Conservation (phyloP, 495 filamentous ascomycete species). For the Delitschia confertaspora region DNA sequence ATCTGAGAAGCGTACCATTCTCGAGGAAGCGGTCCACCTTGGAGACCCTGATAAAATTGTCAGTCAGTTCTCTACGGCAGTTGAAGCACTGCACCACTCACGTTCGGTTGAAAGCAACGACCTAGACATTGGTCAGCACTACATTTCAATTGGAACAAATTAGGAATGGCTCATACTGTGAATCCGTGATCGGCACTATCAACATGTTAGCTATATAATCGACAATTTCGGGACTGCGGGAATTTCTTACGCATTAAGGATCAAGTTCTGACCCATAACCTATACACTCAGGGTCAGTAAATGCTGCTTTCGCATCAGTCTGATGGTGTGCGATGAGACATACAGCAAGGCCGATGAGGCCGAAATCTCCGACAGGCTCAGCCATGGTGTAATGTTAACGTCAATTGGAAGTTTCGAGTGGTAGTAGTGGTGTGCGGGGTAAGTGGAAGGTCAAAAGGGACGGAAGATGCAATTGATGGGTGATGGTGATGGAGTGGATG, state of each 20-base stretch:
- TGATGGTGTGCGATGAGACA: conserved; percentile 1
- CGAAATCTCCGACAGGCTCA: conserved; percentile 66
- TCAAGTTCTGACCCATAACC: conserved; percentile 97
- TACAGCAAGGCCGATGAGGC: conserved; percentile 91
- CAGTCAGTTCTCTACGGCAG: conserved; percentile 1
- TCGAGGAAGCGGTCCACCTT: conserved; percentile 95
- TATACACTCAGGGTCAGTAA: conserved; percentile 9
- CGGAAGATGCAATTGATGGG: conserved; percentile 10
- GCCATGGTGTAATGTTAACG: too few species aligned
- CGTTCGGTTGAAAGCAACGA: conserved; percentile 96
- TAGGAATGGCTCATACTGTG: conserved; percentile 42
- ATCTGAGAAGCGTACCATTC: conserved; percentile 54
- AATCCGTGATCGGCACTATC: conserved; percentile 45
- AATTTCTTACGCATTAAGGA: conserved; percentile 70
- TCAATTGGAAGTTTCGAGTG: conserved; percentile 4
- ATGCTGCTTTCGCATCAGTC: not conserved
- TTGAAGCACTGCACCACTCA: not conserved
- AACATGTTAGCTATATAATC: conserved; percentile 11
- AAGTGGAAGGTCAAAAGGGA: conserved; percentile 7
- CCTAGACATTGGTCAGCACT: conserved; percentile 11
- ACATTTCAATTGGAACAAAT: not conserved
- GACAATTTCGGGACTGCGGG: not conserved
- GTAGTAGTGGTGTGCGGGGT: conserved; percentile 6
- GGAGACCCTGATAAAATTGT: conserved; percentile 43
- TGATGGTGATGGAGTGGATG: not conserved